These are phyloP conservation scores for Incumbomyces lentus DNA, from an alignment of 2,329 filamentous ascomycete genomes.

Conservation along the genomic window DNA sequence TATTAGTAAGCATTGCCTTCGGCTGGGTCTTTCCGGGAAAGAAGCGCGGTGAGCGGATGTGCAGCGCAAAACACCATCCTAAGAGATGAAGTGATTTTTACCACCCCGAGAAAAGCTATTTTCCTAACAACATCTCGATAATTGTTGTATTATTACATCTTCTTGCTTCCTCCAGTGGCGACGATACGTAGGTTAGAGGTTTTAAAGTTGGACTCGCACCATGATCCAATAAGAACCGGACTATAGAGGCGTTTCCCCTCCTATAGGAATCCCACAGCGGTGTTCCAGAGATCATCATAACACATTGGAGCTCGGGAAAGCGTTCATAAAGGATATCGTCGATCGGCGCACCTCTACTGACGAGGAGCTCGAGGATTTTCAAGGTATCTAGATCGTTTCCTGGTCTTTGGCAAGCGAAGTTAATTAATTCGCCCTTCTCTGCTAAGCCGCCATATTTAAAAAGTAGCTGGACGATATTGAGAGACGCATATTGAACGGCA, in stretches of 20 bases:
- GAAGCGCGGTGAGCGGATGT: too few species aligned
- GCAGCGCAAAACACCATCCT: too few species aligned
- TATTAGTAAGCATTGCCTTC: too few species aligned
- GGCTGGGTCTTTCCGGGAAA: too few species aligned
- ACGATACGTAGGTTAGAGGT: too few species aligned
- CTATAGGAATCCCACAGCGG: not conserved
- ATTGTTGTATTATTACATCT: too few species aligned
- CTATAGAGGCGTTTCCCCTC: not conserved
- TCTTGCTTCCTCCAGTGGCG: too few species aligned
- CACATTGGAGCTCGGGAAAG: not conserved
- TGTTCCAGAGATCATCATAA: not conserved
- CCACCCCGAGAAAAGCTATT: too few species aligned
- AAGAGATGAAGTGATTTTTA: too few species aligned
- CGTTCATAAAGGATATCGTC: not conserved
- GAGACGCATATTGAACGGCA: not conserved
- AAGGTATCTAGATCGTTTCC: not conserved
- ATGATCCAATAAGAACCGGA: not conserved
- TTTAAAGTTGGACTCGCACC: not conserved
- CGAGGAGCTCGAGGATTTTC: not conserved
- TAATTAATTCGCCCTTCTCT: not conserved
- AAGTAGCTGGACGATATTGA: constrained; percentile 1
- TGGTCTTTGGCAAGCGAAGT: not conserved
- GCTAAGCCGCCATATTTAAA: not conserved
- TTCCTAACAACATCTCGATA: too few species aligned
- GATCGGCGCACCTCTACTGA: not conserved